phyloP scores from a whole-genome alignment of 805 yeast species.

The Saccharomycopsis sp. region DNA sequence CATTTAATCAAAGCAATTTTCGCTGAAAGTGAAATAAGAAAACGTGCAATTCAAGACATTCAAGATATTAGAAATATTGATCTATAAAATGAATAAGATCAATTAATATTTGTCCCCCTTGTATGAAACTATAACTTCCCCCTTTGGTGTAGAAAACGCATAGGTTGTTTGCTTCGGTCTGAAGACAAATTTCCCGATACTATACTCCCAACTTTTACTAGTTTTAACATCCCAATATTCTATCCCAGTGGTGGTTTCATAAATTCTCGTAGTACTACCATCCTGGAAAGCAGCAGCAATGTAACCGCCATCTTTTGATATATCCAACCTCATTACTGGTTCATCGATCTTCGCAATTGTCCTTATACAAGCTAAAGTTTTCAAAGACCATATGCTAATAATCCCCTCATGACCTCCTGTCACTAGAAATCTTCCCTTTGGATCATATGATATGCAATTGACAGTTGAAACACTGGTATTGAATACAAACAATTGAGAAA shows the following conservation, averaged over 20 bases:
- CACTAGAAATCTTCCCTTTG: slow-evolving; percentile 8
- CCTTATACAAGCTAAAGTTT: slow-evolving; percentile 12
- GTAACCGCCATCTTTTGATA: slow-evolving; percentile 13
- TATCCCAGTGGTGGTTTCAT: neutral
- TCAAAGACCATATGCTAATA: slow-evolving; percentile 10
- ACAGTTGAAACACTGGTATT: slow-evolving; percentile 11
- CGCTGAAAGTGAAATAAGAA: slow-evolving; percentile 35
- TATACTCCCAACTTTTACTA: slow-evolving; percentile 6
- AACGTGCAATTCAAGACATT: slow-evolving; percentile 35
- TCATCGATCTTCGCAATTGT: slow-evolving; percentile 16
- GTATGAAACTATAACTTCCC: slow-evolving; percentile 6
- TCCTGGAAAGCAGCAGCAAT: slow-evolving; percentile 15
- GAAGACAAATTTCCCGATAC: slow-evolving; percentile 13
- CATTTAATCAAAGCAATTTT: slow-evolving; percentile 32
- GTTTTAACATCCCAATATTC: slow-evolving; percentile 8
- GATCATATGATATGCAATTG: slow-evolving; percentile 11
- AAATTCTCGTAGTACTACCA: slow-evolving; percentile 11
- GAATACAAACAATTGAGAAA: neutral
- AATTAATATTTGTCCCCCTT: neutral
- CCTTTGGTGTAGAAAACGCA: slow-evolving; percentile 10
- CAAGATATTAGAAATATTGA: slow-evolving; percentile 32
- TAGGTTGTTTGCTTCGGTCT: slow-evolving; percentile 8
- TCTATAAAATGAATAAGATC: neutral
- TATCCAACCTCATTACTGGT: slow-evolving; percentile 11
- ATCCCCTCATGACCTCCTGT: slow-evolving; percentile 17